Conservation (phyloP, 768 basidiomycete species). For the Cystofilobasidium ferigula region DNA sequence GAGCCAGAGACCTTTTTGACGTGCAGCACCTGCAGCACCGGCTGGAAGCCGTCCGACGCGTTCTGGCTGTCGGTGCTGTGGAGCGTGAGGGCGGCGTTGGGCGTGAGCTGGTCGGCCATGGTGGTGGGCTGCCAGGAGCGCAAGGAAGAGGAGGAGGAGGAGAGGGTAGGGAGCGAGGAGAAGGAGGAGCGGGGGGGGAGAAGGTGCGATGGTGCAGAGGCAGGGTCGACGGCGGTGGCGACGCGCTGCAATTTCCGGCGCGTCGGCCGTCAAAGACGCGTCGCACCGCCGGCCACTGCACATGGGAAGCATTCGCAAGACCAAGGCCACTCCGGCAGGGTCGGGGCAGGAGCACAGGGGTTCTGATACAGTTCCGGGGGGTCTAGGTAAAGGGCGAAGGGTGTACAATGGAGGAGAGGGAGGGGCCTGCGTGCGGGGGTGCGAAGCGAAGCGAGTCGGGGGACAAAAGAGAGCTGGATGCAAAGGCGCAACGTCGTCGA, state of each 20-base stretch:
- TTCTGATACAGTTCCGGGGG: neutral
- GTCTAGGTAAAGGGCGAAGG: neutral
- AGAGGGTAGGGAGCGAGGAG: neutral
- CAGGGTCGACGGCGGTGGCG: neutral
- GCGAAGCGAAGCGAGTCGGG: no score
- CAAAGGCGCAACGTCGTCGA: no score
- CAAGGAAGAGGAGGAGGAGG: neutral
- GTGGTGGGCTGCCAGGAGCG: neutral
- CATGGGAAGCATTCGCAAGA: no score
- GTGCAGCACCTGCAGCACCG: conserved; percentile 66
- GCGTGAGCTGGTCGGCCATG: conserved; percentile 33
- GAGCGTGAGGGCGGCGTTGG: conserved; percentile 29
- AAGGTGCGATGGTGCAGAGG: neutral
- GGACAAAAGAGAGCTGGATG: no score
- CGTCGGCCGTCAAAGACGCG: no score
- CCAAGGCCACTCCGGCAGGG: no score
- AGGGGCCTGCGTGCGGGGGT: no score
- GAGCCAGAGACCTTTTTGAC: conserved; percentile 59
- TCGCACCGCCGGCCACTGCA: no score
- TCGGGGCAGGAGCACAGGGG: no score
- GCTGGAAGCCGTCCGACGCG: conserved; percentile 28
- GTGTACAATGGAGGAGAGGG: neutral
- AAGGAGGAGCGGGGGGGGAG: neutral
- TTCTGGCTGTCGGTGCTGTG: neutral
- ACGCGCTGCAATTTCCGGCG: no score